Percentiles rank a stretch among this genome's conserved stretches.
These are phyloP conservation scores for Periconia sp. DNA, from an alignment of 2,329 filamentous ascomycete species.

Conservation along the genomic window DNA sequence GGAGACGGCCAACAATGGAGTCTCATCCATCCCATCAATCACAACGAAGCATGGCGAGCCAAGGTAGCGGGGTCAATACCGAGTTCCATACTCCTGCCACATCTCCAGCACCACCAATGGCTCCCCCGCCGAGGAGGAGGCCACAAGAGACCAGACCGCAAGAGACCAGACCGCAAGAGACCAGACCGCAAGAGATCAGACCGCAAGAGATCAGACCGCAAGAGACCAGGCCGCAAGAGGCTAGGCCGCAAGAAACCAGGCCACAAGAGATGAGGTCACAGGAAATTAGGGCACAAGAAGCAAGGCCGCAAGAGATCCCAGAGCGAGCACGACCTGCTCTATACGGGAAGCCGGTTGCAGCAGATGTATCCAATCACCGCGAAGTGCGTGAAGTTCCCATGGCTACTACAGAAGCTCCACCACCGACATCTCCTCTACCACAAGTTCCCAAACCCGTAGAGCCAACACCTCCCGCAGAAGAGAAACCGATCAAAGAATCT, in stretches of 20 bases:
- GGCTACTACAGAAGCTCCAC: conserved; percentile 22
- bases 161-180: no score
- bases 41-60: conserved; percentile 31
- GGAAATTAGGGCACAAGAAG: no score
- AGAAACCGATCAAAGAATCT: conserved; percentile 3
- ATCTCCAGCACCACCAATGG: conserved; percentile 19
- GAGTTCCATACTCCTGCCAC: conserved; percentile 29
- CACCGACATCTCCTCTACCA: conserved; percentile 31
- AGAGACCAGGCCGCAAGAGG: no score
- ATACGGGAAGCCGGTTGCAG: conserved; percentile 6
- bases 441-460: conserved; percentile 32
- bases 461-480: conserved; percentile 12
- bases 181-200: no score
- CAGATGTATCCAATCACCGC: neutral
- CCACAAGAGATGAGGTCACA: no score
- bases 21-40: conserved; percentile 40
- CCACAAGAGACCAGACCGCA: no score
- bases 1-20: conserved; percentile 71
- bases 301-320: conserved; percentile 14
- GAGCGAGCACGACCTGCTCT: conserved; percentile 9
- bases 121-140: conserved; percentile 17
- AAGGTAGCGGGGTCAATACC: conserved; percentile 22
- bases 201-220: no score
- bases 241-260: no score
- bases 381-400: neutral